phyloP scores from a whole-genome alignment of 768 basidiomycete genomes.

The Solioccasus polychromus region DNA sequence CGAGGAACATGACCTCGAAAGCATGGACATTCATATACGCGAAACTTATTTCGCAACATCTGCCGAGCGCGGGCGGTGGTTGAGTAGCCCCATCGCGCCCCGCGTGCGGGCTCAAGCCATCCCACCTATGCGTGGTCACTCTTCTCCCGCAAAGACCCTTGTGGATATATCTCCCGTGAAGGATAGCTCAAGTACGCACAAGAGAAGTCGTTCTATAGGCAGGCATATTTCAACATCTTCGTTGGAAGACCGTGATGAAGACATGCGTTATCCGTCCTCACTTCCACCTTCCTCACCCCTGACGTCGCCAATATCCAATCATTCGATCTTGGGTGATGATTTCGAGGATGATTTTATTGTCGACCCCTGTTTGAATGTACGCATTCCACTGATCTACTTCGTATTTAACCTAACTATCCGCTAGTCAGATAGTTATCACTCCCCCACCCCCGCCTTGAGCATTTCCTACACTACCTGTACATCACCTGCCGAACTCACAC shows the following conservation, averaged over 20 bases:
- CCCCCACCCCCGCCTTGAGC: constrained; percentile 12
- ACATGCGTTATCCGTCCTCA: constrained; percentile 19
- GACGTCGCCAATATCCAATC: constrained; percentile 40
- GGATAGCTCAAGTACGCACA: constrained; percentile 1
- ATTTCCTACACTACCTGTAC: constrained; percentile 7
- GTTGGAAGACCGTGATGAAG: constrained; percentile 15
- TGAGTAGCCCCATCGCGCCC: constrained; percentile 44
- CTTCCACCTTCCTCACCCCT: constrained; percentile 44
- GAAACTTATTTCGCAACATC: constrained; percentile 55
- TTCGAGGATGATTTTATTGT: constrained; percentile 6
- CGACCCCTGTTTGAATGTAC: constrained; percentile 30
- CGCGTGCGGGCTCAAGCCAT: constrained; percentile 13
- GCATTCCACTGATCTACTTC: constrained; percentile 2
- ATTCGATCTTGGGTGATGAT: constrained; percentile 33
- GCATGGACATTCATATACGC: constrained; percentile 36
- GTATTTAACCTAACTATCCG: constrained; percentile 2
- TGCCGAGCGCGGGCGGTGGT: constrained; percentile 59
- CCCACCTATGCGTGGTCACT: constrained; percentile 18
- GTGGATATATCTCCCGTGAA: constrained; percentile 5
- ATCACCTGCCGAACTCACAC: constrained; percentile 11
- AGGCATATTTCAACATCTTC: neutral
- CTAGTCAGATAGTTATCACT: constrained; percentile 12
- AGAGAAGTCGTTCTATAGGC: neutral
- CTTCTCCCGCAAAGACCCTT: constrained; percentile 20
- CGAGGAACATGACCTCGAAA: constrained; percentile 32